phyloP scores from a whole-genome alignment of 2,329 filamentous ascomycete genomes.

The Aspergillus vadensis region DNA sequence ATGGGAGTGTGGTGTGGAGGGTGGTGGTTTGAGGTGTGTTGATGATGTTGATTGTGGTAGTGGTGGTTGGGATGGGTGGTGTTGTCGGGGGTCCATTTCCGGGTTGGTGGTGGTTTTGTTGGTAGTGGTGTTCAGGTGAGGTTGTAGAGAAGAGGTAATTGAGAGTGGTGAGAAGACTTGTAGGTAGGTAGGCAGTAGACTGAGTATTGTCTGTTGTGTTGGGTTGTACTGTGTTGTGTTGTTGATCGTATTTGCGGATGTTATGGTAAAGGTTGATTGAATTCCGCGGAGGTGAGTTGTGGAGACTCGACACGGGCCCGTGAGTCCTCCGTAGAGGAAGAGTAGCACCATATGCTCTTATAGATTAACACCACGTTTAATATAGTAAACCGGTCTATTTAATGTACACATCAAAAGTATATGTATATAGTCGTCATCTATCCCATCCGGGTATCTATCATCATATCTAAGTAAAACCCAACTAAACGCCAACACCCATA shows the following conservation, averaged over 20 bases:
- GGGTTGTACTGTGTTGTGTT: background rate
- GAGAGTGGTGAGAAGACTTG: background rate
- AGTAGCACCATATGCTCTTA: background rate
- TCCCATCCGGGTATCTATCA: constrained; percentile 11
- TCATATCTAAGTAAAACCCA: background rate
- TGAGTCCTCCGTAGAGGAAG: background rate
- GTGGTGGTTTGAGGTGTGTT: constrained; percentile 31
- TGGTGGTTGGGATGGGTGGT: constrained; percentile 6
- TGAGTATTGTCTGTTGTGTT: background rate
- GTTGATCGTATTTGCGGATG: background rate
- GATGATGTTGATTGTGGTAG: background rate
- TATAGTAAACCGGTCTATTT: no score
- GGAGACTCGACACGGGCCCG: background rate
- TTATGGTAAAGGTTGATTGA: background rate
- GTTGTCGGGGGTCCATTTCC: constrained; percentile 20
- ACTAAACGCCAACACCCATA: background rate
- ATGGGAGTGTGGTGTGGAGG: constrained; percentile 31
- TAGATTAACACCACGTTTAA: background rate
- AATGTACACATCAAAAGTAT: no score
- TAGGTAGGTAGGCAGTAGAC: background rate
- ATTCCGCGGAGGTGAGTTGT: background rate
- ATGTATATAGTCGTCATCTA: background rate
- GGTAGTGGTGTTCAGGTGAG: background rate
- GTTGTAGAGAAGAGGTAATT: background rate
- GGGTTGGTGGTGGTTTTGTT: background rate